These are phyloP conservation scores for Pyrenochaeta sp. DNA, from an alignment of 2,329 filamentous ascomycete species.

Conservation along the genomic window DNA sequence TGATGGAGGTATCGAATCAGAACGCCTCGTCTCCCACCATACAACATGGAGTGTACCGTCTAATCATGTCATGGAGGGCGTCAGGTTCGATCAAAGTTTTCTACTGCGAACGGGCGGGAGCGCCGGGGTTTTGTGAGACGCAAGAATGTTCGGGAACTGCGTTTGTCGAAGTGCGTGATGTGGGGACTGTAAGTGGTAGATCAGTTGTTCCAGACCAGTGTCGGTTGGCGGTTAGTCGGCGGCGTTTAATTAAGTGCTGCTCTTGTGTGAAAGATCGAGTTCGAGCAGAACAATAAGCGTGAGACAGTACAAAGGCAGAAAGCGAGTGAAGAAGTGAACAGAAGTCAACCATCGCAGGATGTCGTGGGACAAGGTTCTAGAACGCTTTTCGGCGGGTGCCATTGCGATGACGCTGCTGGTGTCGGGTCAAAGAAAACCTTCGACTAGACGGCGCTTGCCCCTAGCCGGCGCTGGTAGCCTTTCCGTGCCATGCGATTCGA, in stretches of 20 bases:
- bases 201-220: constrained; percentile 27
- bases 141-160: constrained; percentile 7
- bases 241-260: neutral
- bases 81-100: neutral
- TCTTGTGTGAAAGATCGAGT: constrained; percentile 2
- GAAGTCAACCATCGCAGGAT: constrained; percentile 5
- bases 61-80: neutral
- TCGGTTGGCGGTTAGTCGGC: constrained; percentile 7
- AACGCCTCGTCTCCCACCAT: too few relatives aligned
- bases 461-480: constrained; percentile 14
- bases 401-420: constrained; percentile 22
- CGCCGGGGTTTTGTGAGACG: constrained; percentile 5
- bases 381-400: constrained; percentile 18
- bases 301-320: constrained; percentile 6
- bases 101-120: constrained; percentile 1
- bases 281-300: neutral
- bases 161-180: constrained; percentile 19
- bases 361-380: constrained; percentile 20
- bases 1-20: too few relatives aligned
- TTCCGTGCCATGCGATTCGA: constrained; percentile 27
- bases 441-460: constrained; percentile 5
- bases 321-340: constrained; percentile 1
- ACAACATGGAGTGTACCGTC: constrained; percentile 3
- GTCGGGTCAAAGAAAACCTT: constrained; percentile 9
- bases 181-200: constrained; percentile 25